These are phyloP conservation scores for Pseudogymnoascus sp. DNA, from an alignment of 2,329 filamentous ascomycete genomes.

Conservation along the genomic window DNA sequence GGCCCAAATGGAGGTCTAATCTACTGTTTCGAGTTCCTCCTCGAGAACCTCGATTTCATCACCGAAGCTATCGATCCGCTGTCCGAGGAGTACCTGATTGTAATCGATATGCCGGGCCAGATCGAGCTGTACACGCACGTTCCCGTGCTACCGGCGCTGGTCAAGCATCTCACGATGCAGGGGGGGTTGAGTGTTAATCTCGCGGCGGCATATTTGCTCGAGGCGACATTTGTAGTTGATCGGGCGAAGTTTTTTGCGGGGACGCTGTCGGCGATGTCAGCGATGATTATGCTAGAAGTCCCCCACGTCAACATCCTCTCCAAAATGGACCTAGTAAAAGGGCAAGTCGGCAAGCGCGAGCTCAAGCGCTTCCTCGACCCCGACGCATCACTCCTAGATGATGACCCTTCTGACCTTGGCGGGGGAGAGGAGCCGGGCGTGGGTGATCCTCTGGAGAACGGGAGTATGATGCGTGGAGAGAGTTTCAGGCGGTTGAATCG, in stretches of 20 bases:
- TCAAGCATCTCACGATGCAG: conserved; percentile 70
- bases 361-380: conserved; percentile 86
- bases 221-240: conserved; percentile 93
- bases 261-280: conserved; percentile 92
- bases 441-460: conserved; percentile 53
- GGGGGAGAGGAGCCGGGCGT: conserved; percentile 41
- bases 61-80: conserved; percentile 77
- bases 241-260: conserved; percentile 96
- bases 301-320: conserved; percentile 94
- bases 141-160: conserved; percentile 78
- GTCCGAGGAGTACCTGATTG: conserved; percentile 92
- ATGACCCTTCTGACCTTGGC: conserved; percentile 53
- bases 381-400: conserved; percentile 74
- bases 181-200: conserved; percentile 84
- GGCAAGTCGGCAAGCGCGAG: conserved; percentile 79
- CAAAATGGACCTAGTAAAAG: conserved; percentile 96
- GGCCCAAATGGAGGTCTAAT: conserved; percentile 90
- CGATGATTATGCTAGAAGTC: conserved; percentile 97
- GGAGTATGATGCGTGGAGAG: conserved; percentile 71
- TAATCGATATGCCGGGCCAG: conserved; percentile 98
- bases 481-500: conserved; percentile 79
- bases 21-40: conserved; percentile 93
- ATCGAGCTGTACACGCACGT: conserved; percentile 98
- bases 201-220: conserved; percentile 89
- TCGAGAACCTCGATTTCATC: conserved; percentile 90